These are phyloP conservation scores for Ceratobasidium sp. DNA, from an alignment of 1,284 basidiomycete genomes.

Conservation along the genomic window DNA sequence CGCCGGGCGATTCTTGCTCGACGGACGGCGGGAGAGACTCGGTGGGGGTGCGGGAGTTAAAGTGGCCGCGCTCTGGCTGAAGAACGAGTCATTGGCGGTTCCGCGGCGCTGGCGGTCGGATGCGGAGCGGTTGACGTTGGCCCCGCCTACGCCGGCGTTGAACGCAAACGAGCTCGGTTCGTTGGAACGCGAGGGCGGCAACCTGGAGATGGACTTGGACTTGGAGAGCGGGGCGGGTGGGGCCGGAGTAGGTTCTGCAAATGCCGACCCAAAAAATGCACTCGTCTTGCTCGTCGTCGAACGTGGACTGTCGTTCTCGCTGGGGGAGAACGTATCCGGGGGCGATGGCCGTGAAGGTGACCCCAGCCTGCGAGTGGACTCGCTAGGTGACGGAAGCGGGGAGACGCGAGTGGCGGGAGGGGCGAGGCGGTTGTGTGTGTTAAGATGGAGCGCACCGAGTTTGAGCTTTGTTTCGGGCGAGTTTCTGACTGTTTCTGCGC, in stretches of 20 bases:
- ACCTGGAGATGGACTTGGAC: constrained; percentile 19
- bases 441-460: background rate
- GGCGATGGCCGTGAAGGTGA: background rate
- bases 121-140: constrained; percentile 25
- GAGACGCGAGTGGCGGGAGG: constrained; percentile 9
- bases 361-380: background rate
- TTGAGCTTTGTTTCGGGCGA: background rate
- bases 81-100: constrained; percentile 25
- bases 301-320: constrained; percentile 15
- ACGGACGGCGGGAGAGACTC: constrained; percentile 18
- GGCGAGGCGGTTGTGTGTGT: background rate
- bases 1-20: background rate
- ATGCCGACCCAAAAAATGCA: constrained; percentile 11
- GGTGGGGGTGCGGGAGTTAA: constrained; percentile 14
- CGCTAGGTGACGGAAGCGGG: constrained; percentile 1
- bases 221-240: constrained; percentile 19
- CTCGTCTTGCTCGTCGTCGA: constrained; percentile 21
- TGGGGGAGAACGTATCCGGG: background rate
- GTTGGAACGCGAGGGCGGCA: constrained; percentile 1
- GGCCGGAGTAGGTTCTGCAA: background rate
- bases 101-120: background rate
- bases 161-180: constrained; percentile 25
- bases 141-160: constrained; percentile 15
- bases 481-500: constrained; percentile 9
- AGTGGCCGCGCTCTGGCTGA: constrained; percentile 28